These are phyloP conservation scores for Suillus alpinus DNA, from an alignment of 768 basidiomycete genomes.

Conservation along the genomic window DNA sequence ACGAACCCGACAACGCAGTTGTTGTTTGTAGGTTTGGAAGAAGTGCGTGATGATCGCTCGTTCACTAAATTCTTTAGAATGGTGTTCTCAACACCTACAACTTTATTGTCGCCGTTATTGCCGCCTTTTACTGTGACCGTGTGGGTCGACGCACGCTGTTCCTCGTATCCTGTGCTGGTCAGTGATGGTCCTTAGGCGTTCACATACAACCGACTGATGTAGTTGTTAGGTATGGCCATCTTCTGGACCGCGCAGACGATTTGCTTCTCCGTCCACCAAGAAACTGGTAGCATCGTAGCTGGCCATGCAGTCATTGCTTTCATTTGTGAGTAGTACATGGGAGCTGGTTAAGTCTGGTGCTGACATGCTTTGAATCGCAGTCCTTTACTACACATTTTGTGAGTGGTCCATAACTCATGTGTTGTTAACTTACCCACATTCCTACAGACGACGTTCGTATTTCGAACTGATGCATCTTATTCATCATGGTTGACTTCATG, in stretches of 20 bases:
- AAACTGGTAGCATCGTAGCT: slow-evolving; percentile 23
- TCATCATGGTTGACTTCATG: neutral
- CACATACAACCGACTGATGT: slow-evolving; percentile 30
- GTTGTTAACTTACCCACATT: neutral
- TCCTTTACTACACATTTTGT: slow-evolving; percentile 41
- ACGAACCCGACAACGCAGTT: slow-evolving; percentile 44
- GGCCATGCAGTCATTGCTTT: slow-evolving; percentile 45
- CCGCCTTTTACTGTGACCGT: slow-evolving; percentile 47
- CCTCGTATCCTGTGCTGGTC: slow-evolving; percentile 44
- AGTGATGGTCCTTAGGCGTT: slow-evolving; percentile 16
- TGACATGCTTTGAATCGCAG: slow-evolving; percentile 15
- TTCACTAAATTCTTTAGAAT: slow-evolving; percentile 33
- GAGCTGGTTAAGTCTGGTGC: neutral
- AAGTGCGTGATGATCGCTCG: neutral
- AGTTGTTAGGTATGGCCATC: slow-evolving; percentile 37
- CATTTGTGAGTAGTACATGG: slow-evolving; percentile 33
- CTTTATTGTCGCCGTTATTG: slow-evolving; percentile 49
- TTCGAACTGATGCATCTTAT: neutral
- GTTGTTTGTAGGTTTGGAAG: slow-evolving; percentile 31
- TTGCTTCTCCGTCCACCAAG: slow-evolving; percentile 31
- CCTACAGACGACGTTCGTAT: slow-evolving; percentile 31
- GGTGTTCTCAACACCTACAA: slow-evolving; percentile 55
- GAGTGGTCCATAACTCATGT: slow-evolving; percentile 8
- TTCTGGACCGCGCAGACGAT: slow-evolving; percentile 40
- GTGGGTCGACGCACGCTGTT: slow-evolving; percentile 51